Evolutionary conservation across 2,329 filamentous ascomycete genomes (phyloP).

Genomic region (Daldinia eschscholtzii): DNA sequence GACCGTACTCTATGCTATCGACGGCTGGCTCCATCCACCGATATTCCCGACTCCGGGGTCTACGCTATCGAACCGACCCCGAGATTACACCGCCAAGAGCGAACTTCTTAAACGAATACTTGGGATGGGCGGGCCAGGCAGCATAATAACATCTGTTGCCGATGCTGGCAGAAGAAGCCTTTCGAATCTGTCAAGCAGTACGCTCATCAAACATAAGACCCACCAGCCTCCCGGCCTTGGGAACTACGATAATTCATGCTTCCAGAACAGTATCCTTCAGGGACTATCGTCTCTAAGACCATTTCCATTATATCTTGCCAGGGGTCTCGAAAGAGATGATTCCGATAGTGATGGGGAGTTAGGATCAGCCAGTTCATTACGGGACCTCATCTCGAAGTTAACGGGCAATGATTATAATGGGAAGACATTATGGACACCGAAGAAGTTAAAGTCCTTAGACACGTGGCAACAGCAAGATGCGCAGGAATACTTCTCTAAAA

Average conservation of each 20-base stretch:
- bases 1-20: slow-evolving; percentile 67
- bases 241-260: slow-evolving; percentile 96
- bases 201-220: slow-evolving; percentile 56
- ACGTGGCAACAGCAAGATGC: slow-evolving; percentile 98
- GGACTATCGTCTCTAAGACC: slow-evolving; percentile 81
- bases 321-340: slow-evolving; percentile 52
- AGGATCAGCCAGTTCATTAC: slow-evolving; percentile 65
- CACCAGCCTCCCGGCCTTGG: slow-evolving; percentile 77
- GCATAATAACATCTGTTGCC: slow-evolving; percentile 69
- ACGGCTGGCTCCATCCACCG: slow-evolving; percentile 66
- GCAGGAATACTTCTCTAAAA: slow-evolving; percentile 94
- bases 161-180: slow-evolving; percentile 69
- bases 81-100: slow-evolving; percentile 70
- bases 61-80: slow-evolving; percentile 55
- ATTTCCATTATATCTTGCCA: slow-evolving; percentile 74
- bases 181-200: slow-evolving; percentile 63
- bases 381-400: slow-evolving; percentile 75
- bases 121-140: slow-evolving; percentile 66
- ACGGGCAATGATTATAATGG: slow-evolving; percentile 79
- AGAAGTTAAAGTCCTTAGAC: slow-evolving; percentile 88
- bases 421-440: slow-evolving; percentile 83
- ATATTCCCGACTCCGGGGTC: slow-evolving; percentile 55
- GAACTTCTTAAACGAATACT: slow-evolving; percentile 73
- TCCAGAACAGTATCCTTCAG: slow-evolving; percentile 96
- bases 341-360: slow-evolving; percentile 49